Conservation (phyloP, 1,139 yeast genomes). For the Sugiyamaella japonica region DNA sequence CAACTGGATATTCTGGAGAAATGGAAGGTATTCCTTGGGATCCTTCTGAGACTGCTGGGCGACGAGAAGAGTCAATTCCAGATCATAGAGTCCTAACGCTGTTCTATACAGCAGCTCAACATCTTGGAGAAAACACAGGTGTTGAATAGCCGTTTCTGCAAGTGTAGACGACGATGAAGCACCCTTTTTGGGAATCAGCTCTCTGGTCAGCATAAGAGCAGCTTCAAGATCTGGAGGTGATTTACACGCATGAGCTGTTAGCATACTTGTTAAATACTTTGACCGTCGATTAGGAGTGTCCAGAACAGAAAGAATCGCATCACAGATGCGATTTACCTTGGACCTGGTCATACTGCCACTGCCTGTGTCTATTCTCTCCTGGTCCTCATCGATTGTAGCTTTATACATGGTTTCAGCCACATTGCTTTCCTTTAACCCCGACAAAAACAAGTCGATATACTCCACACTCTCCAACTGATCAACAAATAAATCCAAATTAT, state of each 20-base stretch:
- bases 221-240: slow-evolving; percentile 79
- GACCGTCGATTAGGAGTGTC: slow-evolving; percentile 26
- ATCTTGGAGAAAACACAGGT: slow-evolving; percentile 87
- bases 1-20: slow-evolving; percentile 73
- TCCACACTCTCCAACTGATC: slow-evolving; percentile 70
- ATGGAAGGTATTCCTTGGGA: slow-evolving; percentile 95
- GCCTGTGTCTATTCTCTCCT: background rate
- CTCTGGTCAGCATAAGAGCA: slow-evolving; percentile 65
- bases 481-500: slow-evolving; percentile 67
- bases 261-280: slow-evolving; percentile 69
- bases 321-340: slow-evolving; percentile 78
- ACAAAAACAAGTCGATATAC: slow-evolving; percentile 80
- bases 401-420: slow-evolving; percentile 79
- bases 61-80: slow-evolving; percentile 72
- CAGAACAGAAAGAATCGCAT: slow-evolving; percentile 61
- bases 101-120: slow-evolving; percentile 77
- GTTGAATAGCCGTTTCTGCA: slow-evolving; percentile 62
- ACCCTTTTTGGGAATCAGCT: slow-evolving; percentile 23
- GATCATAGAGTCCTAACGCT: slow-evolving; percentile 80
- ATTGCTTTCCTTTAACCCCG: slow-evolving; percentile 84
- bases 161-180: slow-evolving; percentile 35
- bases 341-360: slow-evolving; percentile 8
- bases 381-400: slow-evolving; percentile 52
- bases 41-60: slow-evolving; percentile 98
- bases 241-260: slow-evolving; percentile 92